phyloP scores from a whole-genome alignment of 1,284 basidiomycete species.

The Trametes sp. region DNA sequence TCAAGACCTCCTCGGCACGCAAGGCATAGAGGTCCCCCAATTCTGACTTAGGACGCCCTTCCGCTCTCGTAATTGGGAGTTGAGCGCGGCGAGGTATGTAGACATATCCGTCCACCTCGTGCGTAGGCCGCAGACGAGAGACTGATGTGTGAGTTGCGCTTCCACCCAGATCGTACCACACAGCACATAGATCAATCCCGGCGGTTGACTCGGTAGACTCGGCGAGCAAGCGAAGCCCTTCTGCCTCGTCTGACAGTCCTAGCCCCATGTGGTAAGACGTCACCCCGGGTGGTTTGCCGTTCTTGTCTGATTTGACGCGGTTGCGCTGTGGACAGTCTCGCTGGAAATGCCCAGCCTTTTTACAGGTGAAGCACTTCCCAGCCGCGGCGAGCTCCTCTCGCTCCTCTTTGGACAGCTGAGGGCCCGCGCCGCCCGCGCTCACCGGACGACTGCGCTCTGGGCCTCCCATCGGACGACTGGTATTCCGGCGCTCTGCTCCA shows the following conservation, averaged over 20 bases:
- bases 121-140: no score
- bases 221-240: background rate
- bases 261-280: conserved; percentile 3
- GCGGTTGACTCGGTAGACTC: background rate
- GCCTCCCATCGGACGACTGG: no score
- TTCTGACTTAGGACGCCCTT: background rate
- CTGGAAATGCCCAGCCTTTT: conserved; percentile 27
- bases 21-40: conserved; percentile 6
- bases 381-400: conserved; percentile 11
- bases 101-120: no score
- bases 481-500: no score
- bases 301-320: conserved; percentile 2
- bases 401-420: conserved; percentile 12
- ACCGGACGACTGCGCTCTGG: no score
- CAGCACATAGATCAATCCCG: background rate
- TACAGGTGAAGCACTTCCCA: conserved; percentile 28
- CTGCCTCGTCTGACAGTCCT: background rate
- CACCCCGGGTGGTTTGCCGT: conserved; percentile 5
- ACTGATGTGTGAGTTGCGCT: no score
- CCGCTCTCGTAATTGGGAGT: background rate
- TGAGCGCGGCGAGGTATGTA: background rate
- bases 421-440: background rate
- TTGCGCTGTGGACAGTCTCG: conserved; percentile 2
- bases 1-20: background rate
- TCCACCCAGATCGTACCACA: background rate